Conservation (phyloP, 441 rosid species). For the Euphorbia schlechtendalii region DNA sequence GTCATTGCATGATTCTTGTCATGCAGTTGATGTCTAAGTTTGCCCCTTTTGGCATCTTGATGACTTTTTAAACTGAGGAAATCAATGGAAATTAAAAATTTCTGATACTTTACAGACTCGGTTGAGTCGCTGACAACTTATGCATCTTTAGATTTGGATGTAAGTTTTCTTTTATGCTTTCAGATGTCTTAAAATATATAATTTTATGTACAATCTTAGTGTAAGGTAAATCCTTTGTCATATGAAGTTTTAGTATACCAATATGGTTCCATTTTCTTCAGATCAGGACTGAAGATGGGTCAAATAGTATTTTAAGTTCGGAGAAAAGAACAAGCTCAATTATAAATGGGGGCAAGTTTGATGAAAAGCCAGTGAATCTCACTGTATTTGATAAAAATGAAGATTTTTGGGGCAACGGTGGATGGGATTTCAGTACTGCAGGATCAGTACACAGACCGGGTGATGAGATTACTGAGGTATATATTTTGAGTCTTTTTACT, state of each 20-base stretch:
- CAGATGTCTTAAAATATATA: neutral
- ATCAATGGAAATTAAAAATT: no score
- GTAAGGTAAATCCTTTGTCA: neutral
- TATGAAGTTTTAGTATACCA: neutral
- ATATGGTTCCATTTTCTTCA: slow-evolving; percentile 8
- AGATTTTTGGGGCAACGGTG: slow-evolving; percentile 22
- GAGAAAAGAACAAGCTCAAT: slow-evolving; percentile 19
- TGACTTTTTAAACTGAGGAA: neutral
- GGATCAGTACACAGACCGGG: slow-evolving; percentile 22
- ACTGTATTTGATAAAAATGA: slow-evolving; percentile 20
- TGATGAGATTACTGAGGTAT: slow-evolving; percentile 31
- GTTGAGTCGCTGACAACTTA: slow-evolving; percentile 1
- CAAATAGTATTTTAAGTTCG: slow-evolving; percentile 28
- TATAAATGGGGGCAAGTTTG: slow-evolving; percentile 17
- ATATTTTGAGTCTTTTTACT: neutral
- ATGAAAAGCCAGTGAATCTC: slow-evolving; percentile 20
- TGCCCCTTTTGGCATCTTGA: neutral
- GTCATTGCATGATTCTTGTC: slow-evolving; percentile 16
- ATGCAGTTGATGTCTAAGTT: slow-evolving; percentile 6
- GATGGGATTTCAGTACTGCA: slow-evolving; percentile 46
- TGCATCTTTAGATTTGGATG: neutral
- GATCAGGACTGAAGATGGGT: slow-evolving; percentile 13
- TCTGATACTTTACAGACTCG: neutral
- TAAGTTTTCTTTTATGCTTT: neutral
- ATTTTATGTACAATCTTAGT: neutral